Evolutionary conservation across 768 basidiomycete species (phyloP).

Genomic region (Chalciporus pseudorubinellus): DNA sequence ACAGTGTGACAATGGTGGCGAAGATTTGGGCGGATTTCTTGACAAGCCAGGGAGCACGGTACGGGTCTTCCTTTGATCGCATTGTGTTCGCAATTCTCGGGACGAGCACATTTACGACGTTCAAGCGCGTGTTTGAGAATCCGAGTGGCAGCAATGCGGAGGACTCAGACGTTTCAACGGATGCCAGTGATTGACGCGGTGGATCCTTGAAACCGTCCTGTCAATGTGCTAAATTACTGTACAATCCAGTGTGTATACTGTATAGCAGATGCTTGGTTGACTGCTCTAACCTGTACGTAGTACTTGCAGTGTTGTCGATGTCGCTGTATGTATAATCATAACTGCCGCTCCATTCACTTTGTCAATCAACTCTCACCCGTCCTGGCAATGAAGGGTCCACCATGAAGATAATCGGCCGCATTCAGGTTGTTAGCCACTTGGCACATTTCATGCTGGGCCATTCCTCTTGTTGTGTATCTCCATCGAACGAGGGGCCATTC

Average conservation of each 20-base stretch:
- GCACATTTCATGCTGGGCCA: too few relatives aligned
- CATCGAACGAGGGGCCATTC: too few relatives aligned
- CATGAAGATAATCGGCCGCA: too few relatives aligned
- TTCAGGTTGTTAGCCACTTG: too few relatives aligned
- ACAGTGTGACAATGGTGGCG: constrained; percentile 57
- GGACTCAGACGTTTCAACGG: background rate
- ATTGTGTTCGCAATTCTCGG: constrained; percentile 70
- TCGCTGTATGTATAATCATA: too few relatives aligned
- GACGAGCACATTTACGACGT: constrained; percentile 43
- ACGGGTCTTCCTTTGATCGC: constrained; percentile 53
- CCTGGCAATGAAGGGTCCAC: too few relatives aligned
- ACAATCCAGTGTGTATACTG: too few relatives aligned
- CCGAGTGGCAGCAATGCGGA: background rate
- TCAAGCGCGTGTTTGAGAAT: constrained; percentile 37
- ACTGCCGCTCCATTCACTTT: too few relatives aligned
- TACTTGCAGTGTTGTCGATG: too few relatives aligned
- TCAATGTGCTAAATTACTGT: too few relatives aligned
- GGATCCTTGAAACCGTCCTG: background rate
- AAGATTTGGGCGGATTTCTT: constrained; percentile 65
- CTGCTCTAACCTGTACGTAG: background rate
- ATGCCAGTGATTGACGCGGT: background rate
- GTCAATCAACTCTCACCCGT: too few relatives aligned
- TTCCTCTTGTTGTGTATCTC: too few relatives aligned
- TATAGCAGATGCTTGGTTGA: background rate
- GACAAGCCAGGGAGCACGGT: constrained; percentile 47